Conservation (phyloP, 169 alveolate genomes). For the Condylostoma magnum region DNA sequence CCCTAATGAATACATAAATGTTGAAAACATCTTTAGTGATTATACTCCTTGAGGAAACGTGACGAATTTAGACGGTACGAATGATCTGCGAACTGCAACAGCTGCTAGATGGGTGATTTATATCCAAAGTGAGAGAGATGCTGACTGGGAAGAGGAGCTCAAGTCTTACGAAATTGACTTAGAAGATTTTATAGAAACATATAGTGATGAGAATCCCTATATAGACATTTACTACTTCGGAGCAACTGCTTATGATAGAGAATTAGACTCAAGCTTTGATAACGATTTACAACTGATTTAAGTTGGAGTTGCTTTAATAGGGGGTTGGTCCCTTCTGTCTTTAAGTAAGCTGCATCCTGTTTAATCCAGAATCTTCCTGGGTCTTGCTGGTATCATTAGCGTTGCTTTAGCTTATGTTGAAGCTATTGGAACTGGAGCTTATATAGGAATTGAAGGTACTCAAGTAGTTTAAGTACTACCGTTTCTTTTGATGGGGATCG, state of each 20-base stretch:
- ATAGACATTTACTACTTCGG: neutral
- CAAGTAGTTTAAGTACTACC: slow-evolving; percentile 13
- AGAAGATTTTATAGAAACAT: neutral
- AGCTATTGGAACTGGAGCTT: slow-evolving; percentile 10
- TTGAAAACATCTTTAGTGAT: neutral
- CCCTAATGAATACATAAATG: neutral
- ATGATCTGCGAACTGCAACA: neutral
- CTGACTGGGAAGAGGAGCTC: neutral
- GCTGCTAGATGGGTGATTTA: neutral
- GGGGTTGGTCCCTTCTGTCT: neutral
- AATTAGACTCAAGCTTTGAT: neutral
- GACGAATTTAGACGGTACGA: neutral
- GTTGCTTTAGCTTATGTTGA: neutral
- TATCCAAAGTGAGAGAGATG: neutral
- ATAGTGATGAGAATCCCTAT: neutral
- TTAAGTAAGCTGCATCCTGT: neutral
- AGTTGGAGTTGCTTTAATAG: neutral
- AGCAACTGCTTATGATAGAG: neutral
- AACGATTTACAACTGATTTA: neutral
- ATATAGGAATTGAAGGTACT: neutral
- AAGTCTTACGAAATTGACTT: neutral
- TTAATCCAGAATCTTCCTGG: slow-evolving; percentile 1
- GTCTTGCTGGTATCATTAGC: slow-evolving; percentile 10
- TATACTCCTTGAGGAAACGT: neutral
- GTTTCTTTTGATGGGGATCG: slow-evolving; percentile 29